These are phyloP conservation scores for Mycena pura DNA, from an alignment of 768 basidiomycete genomes.

Conservation along the genomic window DNA sequence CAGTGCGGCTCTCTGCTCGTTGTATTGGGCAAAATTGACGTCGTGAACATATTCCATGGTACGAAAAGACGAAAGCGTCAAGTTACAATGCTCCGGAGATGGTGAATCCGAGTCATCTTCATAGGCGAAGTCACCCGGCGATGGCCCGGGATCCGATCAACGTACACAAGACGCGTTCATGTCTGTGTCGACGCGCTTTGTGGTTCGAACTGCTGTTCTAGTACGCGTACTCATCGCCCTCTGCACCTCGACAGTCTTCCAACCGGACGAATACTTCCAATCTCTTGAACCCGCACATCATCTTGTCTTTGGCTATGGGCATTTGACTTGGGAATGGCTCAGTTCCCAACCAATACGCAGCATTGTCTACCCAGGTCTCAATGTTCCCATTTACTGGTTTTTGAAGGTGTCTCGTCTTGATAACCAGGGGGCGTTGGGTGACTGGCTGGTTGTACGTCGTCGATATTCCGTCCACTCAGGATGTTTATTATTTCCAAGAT, in stretches of 20 bases:
- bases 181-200: background rate
- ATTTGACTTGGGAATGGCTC: slow-evolving; percentile 97
- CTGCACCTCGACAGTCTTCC: slow-evolving; percentile 85
- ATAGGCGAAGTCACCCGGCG: too few species aligned
- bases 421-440: slow-evolving; percentile 39
- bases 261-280: slow-evolving; percentile 98
- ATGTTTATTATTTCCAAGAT: slow-evolving; percentile 52
- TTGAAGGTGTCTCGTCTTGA: slow-evolving; percentile 66
- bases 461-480: slow-evolving; percentile 4
- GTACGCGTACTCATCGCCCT: slow-evolving; percentile 70
- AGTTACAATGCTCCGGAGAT: too few species aligned
- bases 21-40: slow-evolving; percentile 37
- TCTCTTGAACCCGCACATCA: slow-evolving; percentile 91
- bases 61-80: background rate
- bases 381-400: slow-evolving; percentile 78
- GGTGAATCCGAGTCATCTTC: too few species aligned
- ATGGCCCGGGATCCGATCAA: background rate
- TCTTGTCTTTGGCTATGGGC: slow-evolving; percentile 89
- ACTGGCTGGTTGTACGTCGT: slow-evolving; percentile 68
- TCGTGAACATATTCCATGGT: background rate
- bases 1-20: slow-evolving; percentile 40
- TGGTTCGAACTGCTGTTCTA: slow-evolving; percentile 43
- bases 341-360: slow-evolving; percentile 74
- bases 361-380: slow-evolving; percentile 82
- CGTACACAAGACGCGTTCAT: background rate